Percentiles rank a stretch among this genome's conserved stretches.
These are phyloP conservation scores for Kodamaea alishanica DNA, from an alignment of 1,139 yeast genomes.

Conservation along the genomic window DNA sequence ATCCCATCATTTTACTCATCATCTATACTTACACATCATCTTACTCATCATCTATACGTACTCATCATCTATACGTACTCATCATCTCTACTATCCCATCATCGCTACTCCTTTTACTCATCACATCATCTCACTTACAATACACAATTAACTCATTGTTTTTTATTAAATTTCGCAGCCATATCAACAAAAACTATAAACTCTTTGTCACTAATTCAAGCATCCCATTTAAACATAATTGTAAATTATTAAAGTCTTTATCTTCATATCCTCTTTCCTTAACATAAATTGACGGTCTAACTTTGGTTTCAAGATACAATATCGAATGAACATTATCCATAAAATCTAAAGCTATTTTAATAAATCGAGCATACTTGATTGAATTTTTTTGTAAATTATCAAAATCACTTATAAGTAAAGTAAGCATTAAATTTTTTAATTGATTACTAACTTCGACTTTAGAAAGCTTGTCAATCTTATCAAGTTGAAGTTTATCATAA, in stretches of 20 bases:
- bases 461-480: conserved; percentile 25
- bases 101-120: too few relatives aligned
- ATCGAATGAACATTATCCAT: conserved; percentile 27
- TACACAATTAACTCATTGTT: too few relatives aligned
- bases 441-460: conserved; percentile 26
- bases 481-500: conserved; percentile 27
- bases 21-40: too few relatives aligned
- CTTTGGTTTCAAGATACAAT: conserved; percentile 12
- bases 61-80: too few relatives aligned
- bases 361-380: conserved; percentile 24
- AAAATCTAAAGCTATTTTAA: conserved; percentile 23
- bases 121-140: too few relatives aligned
- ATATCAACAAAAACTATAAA: not conserved
- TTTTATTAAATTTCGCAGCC: not conserved
- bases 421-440: conserved; percentile 33
- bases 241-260: conserved; percentile 13
- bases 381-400: conserved; percentile 25
- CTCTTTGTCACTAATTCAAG: conserved; percentile 2
- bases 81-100: too few relatives aligned
- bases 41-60: too few relatives aligned
- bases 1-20: too few relatives aligned
- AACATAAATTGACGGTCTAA: conserved; percentile 14
- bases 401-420: conserved; percentile 28
- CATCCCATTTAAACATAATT: conserved; percentile 24
- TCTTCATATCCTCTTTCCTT: conserved; percentile 9